Percentiles rank a stretch among this genome's conserved stretches.
Conservation (phyloP, 495 filamentous ascomycete genomes). For the Cairneyella variabilis region DNA sequence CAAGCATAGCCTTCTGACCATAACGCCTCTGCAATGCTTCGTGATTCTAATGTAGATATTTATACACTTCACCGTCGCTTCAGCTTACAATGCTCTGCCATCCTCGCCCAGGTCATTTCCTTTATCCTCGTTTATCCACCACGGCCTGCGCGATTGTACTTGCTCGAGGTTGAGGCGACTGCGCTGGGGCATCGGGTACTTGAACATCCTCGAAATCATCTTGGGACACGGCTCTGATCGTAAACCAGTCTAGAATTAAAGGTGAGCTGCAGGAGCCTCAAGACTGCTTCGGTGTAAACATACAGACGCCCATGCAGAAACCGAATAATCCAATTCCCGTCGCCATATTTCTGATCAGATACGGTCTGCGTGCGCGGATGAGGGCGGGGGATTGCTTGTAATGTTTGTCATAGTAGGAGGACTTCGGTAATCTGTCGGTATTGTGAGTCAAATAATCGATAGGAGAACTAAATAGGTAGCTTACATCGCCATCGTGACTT, state of each 20-base stretch:
- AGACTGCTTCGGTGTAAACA: constrained; percentile 33
- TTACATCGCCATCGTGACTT: constrained; percentile 25
- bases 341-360: constrained; percentile 81
- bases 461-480: background rate
- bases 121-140: constrained; percentile 7
- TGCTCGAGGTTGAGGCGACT: constrained; percentile 35
- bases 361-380: constrained; percentile 85
- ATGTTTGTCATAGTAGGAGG: constrained; percentile 86
- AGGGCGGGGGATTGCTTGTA: constrained; percentile 78
- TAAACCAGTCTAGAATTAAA: constrained; percentile 67
- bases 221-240: constrained; percentile 84
- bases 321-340: constrained; percentile 66
- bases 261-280: background rate
- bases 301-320: constrained; percentile 79
- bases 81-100: too few relatives aligned
- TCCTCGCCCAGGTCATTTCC: too few relatives aligned
- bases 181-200: constrained; percentile 65
- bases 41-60: background rate
- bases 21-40: background rate
- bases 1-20: background rate
- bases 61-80: too few relatives aligned
- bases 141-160: constrained; percentile 19
- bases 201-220: constrained; percentile 97
- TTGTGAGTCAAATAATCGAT: background rate
- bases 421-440: constrained; percentile 56